A percentile compares a stretch with the other conserved stretches of the same genome.
These are phyloP conservation scores for Mucor indicus DNA, from an alignment of 371 early-diverging fungal species.

Conservation along the genomic window DNA sequence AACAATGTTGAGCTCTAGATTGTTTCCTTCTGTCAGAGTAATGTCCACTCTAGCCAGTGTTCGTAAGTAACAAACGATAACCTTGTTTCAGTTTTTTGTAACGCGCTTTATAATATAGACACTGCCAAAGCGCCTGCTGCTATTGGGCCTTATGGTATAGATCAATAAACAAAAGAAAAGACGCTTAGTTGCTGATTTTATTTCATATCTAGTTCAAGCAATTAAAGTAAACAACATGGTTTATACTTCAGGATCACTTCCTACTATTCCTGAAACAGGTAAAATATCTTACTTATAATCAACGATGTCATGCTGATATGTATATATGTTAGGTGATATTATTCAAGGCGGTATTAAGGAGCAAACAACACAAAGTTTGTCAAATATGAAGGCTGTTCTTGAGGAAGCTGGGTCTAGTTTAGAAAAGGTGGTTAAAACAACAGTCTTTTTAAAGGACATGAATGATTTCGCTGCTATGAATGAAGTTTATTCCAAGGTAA, in stretches of 20 bases:
- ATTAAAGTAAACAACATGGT: conserved; percentile 83
- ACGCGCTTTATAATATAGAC: conserved; percentile 33
- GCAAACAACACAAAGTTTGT: conserved; percentile 76
- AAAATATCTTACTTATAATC: background rate
- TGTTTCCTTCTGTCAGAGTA: no score
- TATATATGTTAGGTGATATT: conserved; percentile 41
- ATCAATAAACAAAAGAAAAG: background rate
- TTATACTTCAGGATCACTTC: conserved; percentile 82
- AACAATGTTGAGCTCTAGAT: no score
- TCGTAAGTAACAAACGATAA: conserved; percentile 18
- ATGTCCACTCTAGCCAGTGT: conserved; percentile 39
- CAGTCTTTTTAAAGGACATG: conserved; percentile 88
- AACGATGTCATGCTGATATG: background rate
- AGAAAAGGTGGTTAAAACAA: conserved; percentile 85
- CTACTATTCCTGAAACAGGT: conserved; percentile 61
- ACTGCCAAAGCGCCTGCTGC: conserved; percentile 70
- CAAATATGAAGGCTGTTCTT: conserved; percentile 76
- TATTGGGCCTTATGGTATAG: conserved; percentile 85
- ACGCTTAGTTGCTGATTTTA: background rate
- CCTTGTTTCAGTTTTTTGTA: background rate
- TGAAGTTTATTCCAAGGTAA: conserved; percentile 63
- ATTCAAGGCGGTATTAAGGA: conserved; percentile 64
- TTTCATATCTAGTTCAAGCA: conserved; percentile 61
- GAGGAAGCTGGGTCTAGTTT: conserved; percentile 73
- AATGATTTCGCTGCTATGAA: conserved; percentile 88